Evolutionary conservation across 2,329 filamentous ascomycete species (phyloP).

Genomic region (Ceratocystis alfenasii): DNA sequence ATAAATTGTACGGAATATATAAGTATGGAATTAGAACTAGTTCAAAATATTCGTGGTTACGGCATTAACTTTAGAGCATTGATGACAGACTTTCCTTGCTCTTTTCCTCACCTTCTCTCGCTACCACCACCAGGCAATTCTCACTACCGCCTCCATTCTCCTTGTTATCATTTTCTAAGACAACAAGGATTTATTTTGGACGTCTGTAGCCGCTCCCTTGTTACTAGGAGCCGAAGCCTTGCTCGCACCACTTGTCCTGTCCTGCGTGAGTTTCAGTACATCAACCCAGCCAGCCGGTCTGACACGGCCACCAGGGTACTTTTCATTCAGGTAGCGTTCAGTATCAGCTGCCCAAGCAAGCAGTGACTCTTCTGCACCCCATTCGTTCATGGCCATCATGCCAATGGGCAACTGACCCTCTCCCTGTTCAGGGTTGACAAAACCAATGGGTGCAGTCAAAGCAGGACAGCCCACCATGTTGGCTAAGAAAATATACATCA

Average conservation of each 20-base stretch:
- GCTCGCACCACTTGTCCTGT: conserved; percentile 15
- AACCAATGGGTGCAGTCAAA: conserved; percentile 63
- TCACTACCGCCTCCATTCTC: neutral
- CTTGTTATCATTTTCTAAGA: conserved; percentile 18
- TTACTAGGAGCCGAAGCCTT: neutral
- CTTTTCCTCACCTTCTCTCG: neutral
- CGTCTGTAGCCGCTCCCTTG: conserved; percentile 3
- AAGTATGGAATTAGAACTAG: too few species aligned
- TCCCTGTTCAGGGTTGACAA: conserved; percentile 45
- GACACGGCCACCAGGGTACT: conserved; percentile 37
- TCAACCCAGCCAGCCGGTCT: conserved; percentile 48
- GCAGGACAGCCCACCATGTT: conserved; percentile 73
- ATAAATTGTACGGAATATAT: neutral
- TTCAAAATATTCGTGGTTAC: too few species aligned
- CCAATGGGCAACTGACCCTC: conserved; percentile 49
- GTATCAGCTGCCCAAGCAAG: conserved; percentile 47
- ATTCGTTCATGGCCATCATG: conserved; percentile 53
- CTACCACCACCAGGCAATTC: neutral
- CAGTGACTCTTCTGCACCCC: conserved; percentile 53
- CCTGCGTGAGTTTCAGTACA: conserved; percentile 34
- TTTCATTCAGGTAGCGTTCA: conserved; percentile 43
- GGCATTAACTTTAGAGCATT: too few species aligned
- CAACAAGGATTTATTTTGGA: neutral
- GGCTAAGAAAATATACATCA: conserved; percentile 77
- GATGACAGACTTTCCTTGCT: neutral